Base-by-base conservation (phyloP, 73 alveolate genomes). In the Symbiodinium natans region DNA sequence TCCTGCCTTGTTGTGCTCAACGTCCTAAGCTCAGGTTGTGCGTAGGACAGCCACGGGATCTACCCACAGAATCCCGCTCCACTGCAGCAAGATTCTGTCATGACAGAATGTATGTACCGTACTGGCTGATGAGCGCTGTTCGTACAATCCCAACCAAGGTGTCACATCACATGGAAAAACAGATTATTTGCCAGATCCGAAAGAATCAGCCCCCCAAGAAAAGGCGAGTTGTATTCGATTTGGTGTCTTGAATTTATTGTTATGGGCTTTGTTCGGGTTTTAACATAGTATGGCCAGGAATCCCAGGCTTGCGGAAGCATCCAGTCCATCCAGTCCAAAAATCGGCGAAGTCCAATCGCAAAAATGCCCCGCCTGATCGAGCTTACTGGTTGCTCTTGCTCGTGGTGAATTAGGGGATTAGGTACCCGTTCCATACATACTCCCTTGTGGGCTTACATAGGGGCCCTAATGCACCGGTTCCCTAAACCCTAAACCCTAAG, bases 291-390 rank as follows among this genome's bases (percentile, higher is more conserved):
- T 25, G 82, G 39, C 82, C 19, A 68, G 17, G 82, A 29, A 15
- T 82, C 90, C 90, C 90, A 82, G 27, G 90, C 90, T 25, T 82
- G 90, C 11, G 90, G 90, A 1, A 82, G 90, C 90, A 82, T 82
- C 90, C 90, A 82, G 63, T 82, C 92, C 92, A 43, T 63, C 92
- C 92, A 84, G 43, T 43, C 73, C 42, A 84, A 42, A 41, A 43
- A 84, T 33, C 73, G 92, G 41, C 75, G 92, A 40, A 42, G n/a
- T 23, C 75, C 92, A 8, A 84, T 84, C 73, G 77, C 92, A 84
- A 42, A 43, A 33, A 41, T 38, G 15, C 73, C 93, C 7, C 93
- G 63, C 48, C 39, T 86, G 82, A 52, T 5, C 23, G 71, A 8
- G n/a, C 23, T 29, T 52, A 21, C 25, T 21, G 25, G 2, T 13